A percentile compares a stretch with the other conserved stretches of the same genome.
These are phyloP conservation scores for Sporisorium scitamineum DNA, from an alignment of 1,284 basidiomycete species.

Conservation along the genomic window DNA sequence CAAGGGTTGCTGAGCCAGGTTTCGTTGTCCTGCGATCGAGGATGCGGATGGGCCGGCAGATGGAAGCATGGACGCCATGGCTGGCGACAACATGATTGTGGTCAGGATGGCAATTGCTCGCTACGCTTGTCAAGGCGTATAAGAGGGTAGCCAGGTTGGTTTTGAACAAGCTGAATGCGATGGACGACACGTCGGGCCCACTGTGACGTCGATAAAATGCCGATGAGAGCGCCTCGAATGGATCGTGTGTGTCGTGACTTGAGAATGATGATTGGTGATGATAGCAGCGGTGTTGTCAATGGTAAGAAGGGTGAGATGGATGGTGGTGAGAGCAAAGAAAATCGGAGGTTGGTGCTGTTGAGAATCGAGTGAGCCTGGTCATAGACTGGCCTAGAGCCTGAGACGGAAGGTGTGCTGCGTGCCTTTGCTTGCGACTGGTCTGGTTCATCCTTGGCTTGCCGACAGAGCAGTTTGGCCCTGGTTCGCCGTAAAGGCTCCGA, in stretches of 20 bases:
- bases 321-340: background rate
- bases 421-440: too few species aligned
- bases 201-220: background rate
- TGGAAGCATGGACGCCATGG: constrained; percentile 29
- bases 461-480: background rate
- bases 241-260: too few species aligned
- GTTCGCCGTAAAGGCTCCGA: background rate
- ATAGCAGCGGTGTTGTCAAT: background rate
- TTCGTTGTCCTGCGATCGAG: constrained; percentile 20
- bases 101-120: background rate
- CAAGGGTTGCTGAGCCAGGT: constrained; percentile 17
- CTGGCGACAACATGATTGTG: constrained; percentile 29
- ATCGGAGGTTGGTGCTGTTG: background rate
- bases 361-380: constrained; percentile 14
- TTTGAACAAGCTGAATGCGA: background rate
- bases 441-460: background rate
- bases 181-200: too few species aligned
- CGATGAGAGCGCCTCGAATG: background rate
- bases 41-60: constrained; percentile 18
- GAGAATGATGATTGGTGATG: background rate
- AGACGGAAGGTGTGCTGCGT: background rate
- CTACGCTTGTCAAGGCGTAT: background rate
- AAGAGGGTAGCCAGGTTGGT: too few species aligned
- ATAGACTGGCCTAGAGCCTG: constrained; percentile 21
- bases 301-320: background rate